phyloP scores from a whole-genome alignment of 2,329 filamentous ascomycete genomes.

The Diaporthe helianthi region DNA sequence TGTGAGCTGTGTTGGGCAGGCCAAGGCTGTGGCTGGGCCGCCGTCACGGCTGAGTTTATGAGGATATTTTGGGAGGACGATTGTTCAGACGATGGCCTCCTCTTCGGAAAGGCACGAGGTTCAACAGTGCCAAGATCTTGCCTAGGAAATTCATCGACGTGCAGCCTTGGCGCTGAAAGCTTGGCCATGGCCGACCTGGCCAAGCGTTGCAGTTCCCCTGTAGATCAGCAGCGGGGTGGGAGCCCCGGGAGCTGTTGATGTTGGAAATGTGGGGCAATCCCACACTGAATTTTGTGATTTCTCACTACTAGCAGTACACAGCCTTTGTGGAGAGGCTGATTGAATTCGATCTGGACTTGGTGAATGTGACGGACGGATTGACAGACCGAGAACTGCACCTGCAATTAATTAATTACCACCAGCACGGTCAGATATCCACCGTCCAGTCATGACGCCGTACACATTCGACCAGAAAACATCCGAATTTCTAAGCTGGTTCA shows the following conservation, averaged over 20 bases:
- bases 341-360: background rate
- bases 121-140: background rate
- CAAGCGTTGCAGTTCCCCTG: slow-evolving; percentile 1
- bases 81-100: background rate
- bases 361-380: background rate
- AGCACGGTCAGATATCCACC: background rate
- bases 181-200: slow-evolving; percentile 1
- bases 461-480: slow-evolving; percentile 52
- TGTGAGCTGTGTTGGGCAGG: background rate
- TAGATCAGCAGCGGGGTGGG: slow-evolving; percentile 9
- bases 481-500: slow-evolving; percentile 63
- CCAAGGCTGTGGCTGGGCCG: background rate
- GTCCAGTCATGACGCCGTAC: slow-evolving; percentile 14
- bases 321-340: slow-evolving; percentile 22
- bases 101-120: background rate
- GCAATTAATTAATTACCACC: background rate
- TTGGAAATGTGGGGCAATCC: background rate
- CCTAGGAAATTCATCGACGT: background rate
- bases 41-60: background rate
- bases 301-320: background rate
- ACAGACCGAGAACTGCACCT: slow-evolving; percentile 6
- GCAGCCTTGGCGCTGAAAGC: slow-evolving; percentile 25
- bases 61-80: background rate
- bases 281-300: slow-evolving; percentile 10
- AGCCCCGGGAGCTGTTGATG: background rate